Conservation (phyloP, 139 green algal genomes). For the Pycnococcus provasolii region DNA sequence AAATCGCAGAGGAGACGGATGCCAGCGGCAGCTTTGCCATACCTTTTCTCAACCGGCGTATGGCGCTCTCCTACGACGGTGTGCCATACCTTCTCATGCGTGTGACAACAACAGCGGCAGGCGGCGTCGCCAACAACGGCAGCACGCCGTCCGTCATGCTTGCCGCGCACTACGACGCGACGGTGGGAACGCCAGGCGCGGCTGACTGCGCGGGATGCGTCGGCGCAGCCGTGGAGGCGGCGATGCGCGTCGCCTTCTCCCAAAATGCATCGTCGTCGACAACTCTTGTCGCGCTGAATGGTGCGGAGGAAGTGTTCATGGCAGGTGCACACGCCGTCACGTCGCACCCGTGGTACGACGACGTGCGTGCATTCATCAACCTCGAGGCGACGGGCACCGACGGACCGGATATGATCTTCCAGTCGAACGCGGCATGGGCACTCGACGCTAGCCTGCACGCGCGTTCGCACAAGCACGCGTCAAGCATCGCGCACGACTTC, state of each 20-base stretch:
- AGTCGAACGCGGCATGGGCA: neutral
- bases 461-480: neutral
- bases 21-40: too few species aligned
- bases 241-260: neutral
- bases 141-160: neutral
- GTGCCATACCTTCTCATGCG: too few species aligned
- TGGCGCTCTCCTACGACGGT: too few species aligned
- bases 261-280: neutral
- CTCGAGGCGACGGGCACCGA: constrained; percentile 11
- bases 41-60: too few species aligned
- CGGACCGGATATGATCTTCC: constrained; percentile 14
- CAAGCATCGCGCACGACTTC: neutral
- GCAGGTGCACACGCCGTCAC: constrained; percentile 4
- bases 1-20: too few species aligned
- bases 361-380: constrained; percentile 9
- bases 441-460: neutral
- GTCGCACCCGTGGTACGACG: neutral
- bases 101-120: too few species aligned
- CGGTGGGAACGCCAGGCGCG: constrained; percentile 3
- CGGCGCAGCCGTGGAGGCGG: neutral
- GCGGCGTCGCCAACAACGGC: too few species aligned
- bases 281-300: neutral
- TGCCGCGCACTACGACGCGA: constrained; percentile 16
- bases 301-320: constrained; percentile 17
- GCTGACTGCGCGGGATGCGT: constrained; percentile 19